phyloP scores from a whole-genome alignment of 1,284 basidiomycete genomes.

The Malassezia restricta region DNA sequence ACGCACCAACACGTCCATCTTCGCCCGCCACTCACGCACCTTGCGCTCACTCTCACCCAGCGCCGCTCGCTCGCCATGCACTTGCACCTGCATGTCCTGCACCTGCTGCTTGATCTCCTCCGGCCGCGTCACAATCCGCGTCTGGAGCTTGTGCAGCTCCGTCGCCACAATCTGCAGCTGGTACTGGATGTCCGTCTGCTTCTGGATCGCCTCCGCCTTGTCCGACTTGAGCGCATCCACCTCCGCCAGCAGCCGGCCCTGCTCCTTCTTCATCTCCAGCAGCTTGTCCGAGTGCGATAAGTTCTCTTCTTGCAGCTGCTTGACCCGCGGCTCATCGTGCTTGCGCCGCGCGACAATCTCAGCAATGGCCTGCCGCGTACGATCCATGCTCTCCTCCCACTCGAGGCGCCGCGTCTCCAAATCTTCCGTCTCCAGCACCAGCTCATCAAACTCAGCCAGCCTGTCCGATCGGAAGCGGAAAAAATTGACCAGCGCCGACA shows the following conservation, averaged over 20 bases:
- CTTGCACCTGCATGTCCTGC: slow-evolving; percentile 49
- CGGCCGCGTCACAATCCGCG: slow-evolving; percentile 25
- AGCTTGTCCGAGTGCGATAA: slow-evolving; percentile 69
- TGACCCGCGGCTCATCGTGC: slow-evolving; percentile 56
- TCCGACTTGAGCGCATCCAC: slow-evolving; percentile 27
- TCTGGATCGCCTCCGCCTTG: slow-evolving; percentile 20
- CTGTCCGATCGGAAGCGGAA: slow-evolving; percentile 38
- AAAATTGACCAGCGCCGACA: slow-evolving; percentile 44
- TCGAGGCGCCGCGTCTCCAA: slow-evolving; percentile 53
- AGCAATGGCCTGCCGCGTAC: slow-evolving; percentile 51
- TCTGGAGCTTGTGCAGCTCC: slow-evolving; percentile 33
- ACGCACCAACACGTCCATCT: slow-evolving; percentile 23
- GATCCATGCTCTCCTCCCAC: slow-evolving; percentile 52
- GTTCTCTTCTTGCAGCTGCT: slow-evolving; percentile 59
- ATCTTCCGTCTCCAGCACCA: slow-evolving; percentile 54
- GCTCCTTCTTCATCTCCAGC: slow-evolving; percentile 21
- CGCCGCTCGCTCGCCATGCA: slow-evolving; percentile 57
- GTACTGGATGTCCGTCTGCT: slow-evolving; percentile 29
- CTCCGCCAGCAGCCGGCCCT: slow-evolving; percentile 24
- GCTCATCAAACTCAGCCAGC: slow-evolving; percentile 55
- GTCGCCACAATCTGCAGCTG: slow-evolving; percentile 26
- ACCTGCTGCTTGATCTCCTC: slow-evolving; percentile 28
- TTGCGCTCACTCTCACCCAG: slow-evolving; percentile 65
- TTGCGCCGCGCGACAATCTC: slow-evolving; percentile 46
- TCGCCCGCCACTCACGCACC: slow-evolving; percentile 46